Evolutionary conservation across 208 protist species (phyloP), one percentile per base, ranked within the genome.

Genomic region (Strigomonas culicis): DNA sequence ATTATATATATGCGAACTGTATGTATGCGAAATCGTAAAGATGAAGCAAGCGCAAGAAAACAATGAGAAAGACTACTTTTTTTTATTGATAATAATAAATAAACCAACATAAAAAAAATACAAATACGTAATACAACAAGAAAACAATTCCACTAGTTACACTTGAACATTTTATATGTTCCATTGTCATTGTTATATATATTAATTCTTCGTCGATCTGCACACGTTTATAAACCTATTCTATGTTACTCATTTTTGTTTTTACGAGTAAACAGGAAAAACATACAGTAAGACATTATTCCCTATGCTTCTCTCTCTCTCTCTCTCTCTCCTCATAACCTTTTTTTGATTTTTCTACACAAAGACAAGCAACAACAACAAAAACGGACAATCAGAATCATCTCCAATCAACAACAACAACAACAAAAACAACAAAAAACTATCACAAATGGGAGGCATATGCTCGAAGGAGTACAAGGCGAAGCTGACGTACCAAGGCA

Each of bases 141-240:
- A 6, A 41, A 41, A 17, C 36, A 17, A 13, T 41, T 41, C 17
- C 19, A 47, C 41, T 47, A 21, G 19, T 47, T 47, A 21, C 41
- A 47, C 59, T 44, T 64, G 10, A 6, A 51, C 47, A 51, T 51
- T 62, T 62, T 62, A n/a, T n/a, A n/a, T n/a, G n/a, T n/a, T n/a
- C n/a, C n/a, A n/a, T n/a, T n/a, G n/a, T n/a, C n/a, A n/a, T n/a
- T n/a, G n/a, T n/a, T n/a, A n/a, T n/a, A n/a, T n/a, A n/a, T n/a
- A n/a, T n/a, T n/a, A n/a, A n/a, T n/a, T n/a, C n/a, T n/a, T n/a
- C n/a, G n/a, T n/a, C n/a, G n/a, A n/a, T n/a, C n/a, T 62, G 15
- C 32, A 21, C 43, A 44, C 41, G 22, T 11, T 62, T 10, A 3
- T 27, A 34, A 6, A 8, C 22, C 10, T 51, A 51, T 51, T 51